phyloP scores from a whole-genome alignment of 164 flowering plant species.

The Echeveria elegans region DNA sequence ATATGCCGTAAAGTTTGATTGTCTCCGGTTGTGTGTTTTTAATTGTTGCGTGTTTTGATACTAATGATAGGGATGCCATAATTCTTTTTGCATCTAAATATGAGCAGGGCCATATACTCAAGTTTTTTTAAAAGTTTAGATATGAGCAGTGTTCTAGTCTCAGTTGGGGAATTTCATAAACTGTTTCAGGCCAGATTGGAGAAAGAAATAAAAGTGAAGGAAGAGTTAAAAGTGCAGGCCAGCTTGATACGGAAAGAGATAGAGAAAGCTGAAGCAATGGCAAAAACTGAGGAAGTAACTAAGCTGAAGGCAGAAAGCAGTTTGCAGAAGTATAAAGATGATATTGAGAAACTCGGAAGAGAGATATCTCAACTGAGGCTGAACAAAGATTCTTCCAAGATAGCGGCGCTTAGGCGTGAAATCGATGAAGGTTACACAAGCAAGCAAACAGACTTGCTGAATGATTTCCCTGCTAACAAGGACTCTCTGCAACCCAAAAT shows the following conservation, averaged over 20 bases:
- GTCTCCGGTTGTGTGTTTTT: neutral
- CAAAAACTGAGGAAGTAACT: conserved; percentile 50
- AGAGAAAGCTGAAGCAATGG: conserved; percentile 53
- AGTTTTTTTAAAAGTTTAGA: neutral
- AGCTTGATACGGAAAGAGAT: conserved; percentile 49
- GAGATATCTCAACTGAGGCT: conserved; percentile 71
- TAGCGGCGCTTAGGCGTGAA: conserved; percentile 76
- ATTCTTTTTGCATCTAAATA: neutral
- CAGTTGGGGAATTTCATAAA: conserved; percentile 10
- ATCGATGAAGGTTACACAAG: conserved; percentile 61
- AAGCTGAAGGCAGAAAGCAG: conserved; percentile 59
- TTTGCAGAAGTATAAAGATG: conserved; percentile 49
- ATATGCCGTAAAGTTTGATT: neutral
- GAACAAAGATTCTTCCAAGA: conserved; percentile 74
- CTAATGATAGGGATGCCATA: neutral
- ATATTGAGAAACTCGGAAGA: conserved; percentile 60
- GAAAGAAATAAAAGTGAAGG: conserved; percentile 65
- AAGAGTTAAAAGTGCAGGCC: conserved; percentile 47
- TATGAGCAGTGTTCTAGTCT: neutral
- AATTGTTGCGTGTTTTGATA: neutral
- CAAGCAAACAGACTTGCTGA: conserved; percentile 24
- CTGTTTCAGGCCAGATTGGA: conserved; percentile 58
- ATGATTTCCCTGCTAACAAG: conserved; percentile 14
- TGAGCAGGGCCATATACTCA: neutral
- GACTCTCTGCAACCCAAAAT: conserved; percentile 19